A percentile compares a stretch with the other conserved stretches of the same genome.
phyloP scores from a whole-genome alignment of 1,284 basidiomycete genomes.

The Ceratobasidium sp. region DNA sequence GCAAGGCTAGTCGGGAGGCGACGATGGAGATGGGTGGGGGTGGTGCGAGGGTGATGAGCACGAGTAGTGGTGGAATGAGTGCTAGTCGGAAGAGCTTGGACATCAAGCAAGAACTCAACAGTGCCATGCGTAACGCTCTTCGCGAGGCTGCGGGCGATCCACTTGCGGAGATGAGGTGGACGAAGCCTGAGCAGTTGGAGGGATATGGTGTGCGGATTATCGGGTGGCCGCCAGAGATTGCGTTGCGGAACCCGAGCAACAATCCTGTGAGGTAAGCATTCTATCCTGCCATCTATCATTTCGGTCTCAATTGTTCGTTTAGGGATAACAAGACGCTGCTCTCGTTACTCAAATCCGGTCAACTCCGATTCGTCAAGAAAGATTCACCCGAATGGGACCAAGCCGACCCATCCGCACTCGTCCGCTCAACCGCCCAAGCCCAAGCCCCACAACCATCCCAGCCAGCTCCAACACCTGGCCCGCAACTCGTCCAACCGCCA shows the following conservation, averaged over 20 bases:
- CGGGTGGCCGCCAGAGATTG: conserved; percentile 39
- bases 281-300: background rate
- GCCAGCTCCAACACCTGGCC: background rate
- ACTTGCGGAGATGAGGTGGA: conserved; percentile 41
- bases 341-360: conserved; percentile 19
- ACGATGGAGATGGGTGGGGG: background rate
- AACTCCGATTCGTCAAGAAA: conserved; percentile 35
- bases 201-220: conserved; percentile 39
- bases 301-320: background rate
- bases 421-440: conserved; percentile 32
- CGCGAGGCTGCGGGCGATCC: conserved; percentile 38
- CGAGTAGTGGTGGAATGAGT: background rate
- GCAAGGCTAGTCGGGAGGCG: conserved; percentile 27
- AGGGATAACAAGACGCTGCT: conserved; percentile 33
- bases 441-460: conserved; percentile 17
- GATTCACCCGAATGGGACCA: conserved; percentile 25
- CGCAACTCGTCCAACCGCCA: conserved; percentile 25
- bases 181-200: conserved; percentile 40
- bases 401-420: conserved; percentile 14
- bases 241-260: conserved; percentile 38
- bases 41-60: background rate
- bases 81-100: conserved; percentile 35
- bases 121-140: conserved; percentile 34
- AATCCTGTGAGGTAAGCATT: conserved; percentile 28
- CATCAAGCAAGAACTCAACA: conserved; percentile 37